phyloP scores from a whole-genome alignment of 208 protist genomes.

The Leishmania tarentolae region DNA sequence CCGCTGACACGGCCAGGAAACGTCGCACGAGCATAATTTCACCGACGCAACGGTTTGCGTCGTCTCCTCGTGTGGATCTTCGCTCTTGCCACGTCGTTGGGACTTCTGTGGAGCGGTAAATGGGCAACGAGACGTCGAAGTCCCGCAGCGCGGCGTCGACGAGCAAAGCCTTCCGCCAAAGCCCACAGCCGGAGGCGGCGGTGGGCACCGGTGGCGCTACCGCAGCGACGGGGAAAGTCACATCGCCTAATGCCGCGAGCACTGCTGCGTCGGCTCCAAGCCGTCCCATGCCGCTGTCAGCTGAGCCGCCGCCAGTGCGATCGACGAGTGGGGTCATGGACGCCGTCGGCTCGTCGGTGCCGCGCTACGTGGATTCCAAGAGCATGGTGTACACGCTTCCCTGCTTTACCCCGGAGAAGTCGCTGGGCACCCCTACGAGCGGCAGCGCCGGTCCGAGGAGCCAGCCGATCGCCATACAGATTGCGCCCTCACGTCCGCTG shows the following conservation, averaged over 20 bases:
- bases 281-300: background rate
- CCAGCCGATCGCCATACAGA: conserved; percentile 1
- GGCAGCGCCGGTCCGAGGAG: conserved; percentile 5
- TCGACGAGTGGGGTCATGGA: conserved; percentile 13
- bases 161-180: background rate
- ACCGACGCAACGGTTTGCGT: background rate
- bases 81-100: no score
- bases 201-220: background rate
- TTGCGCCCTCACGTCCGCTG: conserved; percentile 9
- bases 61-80: background rate
- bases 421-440: background rate
- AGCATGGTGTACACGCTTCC: conserved; percentile 49
- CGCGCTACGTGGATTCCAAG: conserved; percentile 48
- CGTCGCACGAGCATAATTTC: background rate
- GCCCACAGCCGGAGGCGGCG: background rate
- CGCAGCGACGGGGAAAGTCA: background rate
- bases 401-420: conserved; percentile 20
- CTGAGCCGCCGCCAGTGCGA: background rate
- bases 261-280: background rate
- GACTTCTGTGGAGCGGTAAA: background rate
- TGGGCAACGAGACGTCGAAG: conserved; percentile 24
- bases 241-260: background rate
- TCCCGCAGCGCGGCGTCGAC: background rate
- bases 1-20: no score
- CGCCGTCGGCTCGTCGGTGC: conserved; percentile 26